Evolutionary conservation across 148 eudicot genomes (phyloP).

Genomic region (Chenopodium quinoa): DNA sequence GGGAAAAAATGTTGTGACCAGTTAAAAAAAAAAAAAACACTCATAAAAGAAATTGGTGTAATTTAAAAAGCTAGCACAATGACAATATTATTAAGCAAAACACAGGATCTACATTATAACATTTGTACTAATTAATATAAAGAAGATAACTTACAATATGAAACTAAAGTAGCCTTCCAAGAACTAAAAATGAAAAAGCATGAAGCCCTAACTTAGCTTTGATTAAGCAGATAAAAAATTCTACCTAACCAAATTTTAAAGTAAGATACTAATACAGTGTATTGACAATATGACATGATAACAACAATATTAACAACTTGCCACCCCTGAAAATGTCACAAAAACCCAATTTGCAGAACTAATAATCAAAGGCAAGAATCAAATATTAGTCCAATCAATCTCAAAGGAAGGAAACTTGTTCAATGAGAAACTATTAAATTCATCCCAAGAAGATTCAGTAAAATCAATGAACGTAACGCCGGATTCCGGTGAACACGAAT

Average conservation of each 20-base stretch:
- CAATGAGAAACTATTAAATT: constrained; percentile 18
- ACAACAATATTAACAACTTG: not conserved
- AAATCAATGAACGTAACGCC: constrained; percentile 18
- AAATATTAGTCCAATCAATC: constrained; percentile 36
- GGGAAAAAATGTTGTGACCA: no score
- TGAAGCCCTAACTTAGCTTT: not conserved
- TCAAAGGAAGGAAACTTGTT: constrained; percentile 32
- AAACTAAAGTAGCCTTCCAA: not conserved
- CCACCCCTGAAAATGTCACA: constrained; percentile 18
- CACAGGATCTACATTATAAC: not conserved
- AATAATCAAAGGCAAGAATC: not conserved
- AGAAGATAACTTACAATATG: not conserved
- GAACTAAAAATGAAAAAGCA: not conserved
- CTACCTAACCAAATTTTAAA: constrained; percentile 13
- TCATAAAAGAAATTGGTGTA: no score
- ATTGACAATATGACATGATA: not conserved
- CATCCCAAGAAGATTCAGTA: constrained; percentile 28
- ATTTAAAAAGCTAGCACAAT: no score
- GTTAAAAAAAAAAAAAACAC: no score
- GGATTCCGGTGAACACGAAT: constrained; percentile 20
- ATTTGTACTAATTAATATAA: not conserved
- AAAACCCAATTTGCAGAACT: constrained; percentile 22
- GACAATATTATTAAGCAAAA: not conserved
- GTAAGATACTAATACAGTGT: constrained; percentile 8
- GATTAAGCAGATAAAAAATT: constrained; percentile 17